Evolutionary conservation across 192 early-diverging fungal species (phyloP).

Genomic region (Backusella morwellensis): DNA sequence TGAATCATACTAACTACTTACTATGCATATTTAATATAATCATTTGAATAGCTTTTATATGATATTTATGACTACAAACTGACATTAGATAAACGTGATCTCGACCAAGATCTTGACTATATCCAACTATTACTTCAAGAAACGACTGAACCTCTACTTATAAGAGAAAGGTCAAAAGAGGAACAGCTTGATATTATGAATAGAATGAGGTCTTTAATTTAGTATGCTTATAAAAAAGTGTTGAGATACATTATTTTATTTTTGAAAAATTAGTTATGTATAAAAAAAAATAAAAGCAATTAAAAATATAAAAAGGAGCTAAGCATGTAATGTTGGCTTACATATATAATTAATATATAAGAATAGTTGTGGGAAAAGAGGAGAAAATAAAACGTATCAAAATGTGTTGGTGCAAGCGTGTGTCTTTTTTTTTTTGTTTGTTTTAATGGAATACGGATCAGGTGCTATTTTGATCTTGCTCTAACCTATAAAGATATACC

Average conservation of each 20-base stretch:
- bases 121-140: background rate
- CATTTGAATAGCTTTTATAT: background rate
- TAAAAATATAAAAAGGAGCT: background rate
- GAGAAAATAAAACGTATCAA: background rate
- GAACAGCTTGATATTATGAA: background rate
- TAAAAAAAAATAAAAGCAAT: background rate
- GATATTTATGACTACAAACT: background rate
- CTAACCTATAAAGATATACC: background rate
- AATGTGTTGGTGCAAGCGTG: background rate
- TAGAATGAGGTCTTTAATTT: background rate
- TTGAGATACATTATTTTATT: background rate
- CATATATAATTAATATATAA: background rate
- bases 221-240: background rate
- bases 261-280: background rate
- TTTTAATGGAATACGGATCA: background rate
- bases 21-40: background rate
- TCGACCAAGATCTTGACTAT: background rate
- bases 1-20: background rate
- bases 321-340: slow-evolving; percentile 4
- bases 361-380: background rate
- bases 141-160: background rate
- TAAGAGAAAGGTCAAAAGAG: background rate
- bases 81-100: background rate
- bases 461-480: slow-evolving; percentile 2
- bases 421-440: background rate